phyloP scores from a whole-genome alignment of 768 basidiomycete genomes.

The Ramaria rubella region DNA sequence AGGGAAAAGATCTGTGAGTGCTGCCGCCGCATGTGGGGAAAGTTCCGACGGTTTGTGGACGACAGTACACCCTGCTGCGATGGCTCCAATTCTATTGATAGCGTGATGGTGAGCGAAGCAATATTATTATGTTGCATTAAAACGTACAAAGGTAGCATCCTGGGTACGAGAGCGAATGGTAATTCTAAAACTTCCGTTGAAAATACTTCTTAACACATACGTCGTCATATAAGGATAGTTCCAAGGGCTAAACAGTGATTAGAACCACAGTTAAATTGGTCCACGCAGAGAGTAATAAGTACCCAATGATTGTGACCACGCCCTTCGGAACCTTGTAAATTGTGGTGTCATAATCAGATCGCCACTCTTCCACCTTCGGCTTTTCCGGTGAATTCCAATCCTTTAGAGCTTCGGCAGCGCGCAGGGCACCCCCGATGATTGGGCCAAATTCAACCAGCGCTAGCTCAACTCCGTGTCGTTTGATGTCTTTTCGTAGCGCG shows the following conservation, averaged over 20 bases:
- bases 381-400: slow-evolving; percentile 20
- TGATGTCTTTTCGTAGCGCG: slow-evolving; percentile 19
- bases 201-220: too few species aligned
- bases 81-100: slow-evolving; percentile 26
- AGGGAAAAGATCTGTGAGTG: slow-evolving; percentile 23
- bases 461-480: slow-evolving; percentile 18
- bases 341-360: slow-evolving; percentile 18
- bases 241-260: too few species aligned
- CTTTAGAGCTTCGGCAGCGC: slow-evolving; percentile 18
- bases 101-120: too few species aligned
- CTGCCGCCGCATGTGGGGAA: slow-evolving; percentile 12
- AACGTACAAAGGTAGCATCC: too few species aligned
- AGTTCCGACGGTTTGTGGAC: slow-evolving; percentile 28
- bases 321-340: slow-evolving; percentile 22
- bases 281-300: too few species aligned
- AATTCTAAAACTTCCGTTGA: too few species aligned
- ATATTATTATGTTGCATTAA: too few species aligned
- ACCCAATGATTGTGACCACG: slow-evolving; percentile 18
- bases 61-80: slow-evolving; percentile 24
- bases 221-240: neutral
- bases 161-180: too few species aligned
- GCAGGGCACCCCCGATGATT: slow-evolving; percentile 13
- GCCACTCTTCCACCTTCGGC: slow-evolving; percentile 9
- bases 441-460: slow-evolving; percentile 16
- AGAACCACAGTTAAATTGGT: too few species aligned